Evolutionary conservation across 768 basidiomycete genomes (phyloP).

Genomic region (Phaeotremella skinneri): DNA sequence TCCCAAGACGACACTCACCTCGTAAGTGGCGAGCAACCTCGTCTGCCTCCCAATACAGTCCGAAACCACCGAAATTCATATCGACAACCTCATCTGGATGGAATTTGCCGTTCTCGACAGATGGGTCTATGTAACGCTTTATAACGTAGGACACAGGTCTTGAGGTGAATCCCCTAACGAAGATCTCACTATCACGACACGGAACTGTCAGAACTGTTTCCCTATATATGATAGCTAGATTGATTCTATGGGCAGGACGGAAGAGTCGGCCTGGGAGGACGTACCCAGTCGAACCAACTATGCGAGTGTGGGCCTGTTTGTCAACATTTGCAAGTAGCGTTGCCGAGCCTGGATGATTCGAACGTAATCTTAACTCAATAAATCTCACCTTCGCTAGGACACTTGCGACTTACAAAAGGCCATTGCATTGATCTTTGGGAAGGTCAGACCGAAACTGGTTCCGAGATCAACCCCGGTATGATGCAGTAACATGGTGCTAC

Average conservation of each 20-base stretch:
- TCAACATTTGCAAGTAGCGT: slow-evolving; percentile 23
- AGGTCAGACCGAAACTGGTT: slow-evolving; percentile 29
- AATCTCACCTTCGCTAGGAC: too few relatives aligned
- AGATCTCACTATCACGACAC: slow-evolving; percentile 26
- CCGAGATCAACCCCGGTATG: slow-evolving; percentile 34
- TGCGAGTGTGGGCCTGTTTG: slow-evolving; percentile 19
- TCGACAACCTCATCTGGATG: slow-evolving; percentile 25
- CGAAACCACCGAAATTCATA: slow-evolving; percentile 27
- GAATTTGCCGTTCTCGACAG: slow-evolving; percentile 6
- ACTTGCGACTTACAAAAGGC: slow-evolving; percentile 18
- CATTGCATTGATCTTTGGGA: slow-evolving; percentile 30
- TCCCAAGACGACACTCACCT: slow-evolving; percentile 12
- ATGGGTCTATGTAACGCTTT: slow-evolving; percentile 9
- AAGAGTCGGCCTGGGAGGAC: background rate
- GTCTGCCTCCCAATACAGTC: slow-evolving; percentile 42
- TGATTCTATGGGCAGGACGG: background rate
- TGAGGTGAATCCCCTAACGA: slow-evolving; percentile 27
- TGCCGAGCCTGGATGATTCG: slow-evolving; percentile 18
- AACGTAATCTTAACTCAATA: background rate
- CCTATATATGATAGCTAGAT: background rate
- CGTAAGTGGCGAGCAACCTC: slow-evolving; percentile 33
- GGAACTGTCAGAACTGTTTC: slow-evolving; percentile 1
- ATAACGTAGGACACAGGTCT: slow-evolving; percentile 26
- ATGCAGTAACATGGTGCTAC: slow-evolving; percentile 24
- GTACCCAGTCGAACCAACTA: slow-evolving; percentile 40